These are phyloP conservation scores for Nicotiana obtusifolia DNA, from an alignment of 257 asterid genomes.

Conservation along the genomic window DNA sequence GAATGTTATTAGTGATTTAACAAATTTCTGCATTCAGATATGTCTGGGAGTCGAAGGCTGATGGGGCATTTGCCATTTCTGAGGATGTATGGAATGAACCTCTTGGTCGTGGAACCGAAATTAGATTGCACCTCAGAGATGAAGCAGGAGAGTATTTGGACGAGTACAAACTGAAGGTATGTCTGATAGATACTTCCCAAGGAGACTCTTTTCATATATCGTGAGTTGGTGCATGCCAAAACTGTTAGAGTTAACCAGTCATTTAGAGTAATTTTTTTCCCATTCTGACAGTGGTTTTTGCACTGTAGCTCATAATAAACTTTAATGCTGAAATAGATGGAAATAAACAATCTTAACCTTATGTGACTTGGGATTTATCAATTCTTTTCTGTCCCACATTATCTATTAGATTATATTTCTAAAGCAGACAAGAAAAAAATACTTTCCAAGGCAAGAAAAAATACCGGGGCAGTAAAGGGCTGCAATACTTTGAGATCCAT, in stretches of 20 bases:
- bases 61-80: slow-evolving; percentile 83
- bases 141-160: slow-evolving; percentile 88
- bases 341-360: not conserved
- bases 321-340: not conserved
- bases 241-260: not conserved
- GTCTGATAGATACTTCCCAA: not conserved
- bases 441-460: too few relatives aligned
- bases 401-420: not conserved
- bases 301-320: not conserved
- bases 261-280: too few relatives aligned
- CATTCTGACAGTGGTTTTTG: too few relatives aligned
- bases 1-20: not conserved
- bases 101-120: slow-evolving; percentile 91
- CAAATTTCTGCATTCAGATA: slow-evolving; percentile 39
- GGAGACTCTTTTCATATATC: not conserved
- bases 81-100: slow-evolving; percentile 86
- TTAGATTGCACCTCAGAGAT: slow-evolving; percentile 79
- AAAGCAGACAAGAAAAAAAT: too few relatives aligned
- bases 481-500: too few relatives aligned
- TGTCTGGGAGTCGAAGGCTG: slow-evolving; percentile 94
- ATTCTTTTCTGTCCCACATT: not conserved
- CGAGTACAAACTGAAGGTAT: slow-evolving; percentile 68
- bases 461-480: too few relatives aligned
- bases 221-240: not conserved
- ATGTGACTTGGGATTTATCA: not conserved